Evolutionary conservation across 2,329 filamentous ascomycete species (phyloP).

Genomic region (Fusarium guadeloupense): DNA sequence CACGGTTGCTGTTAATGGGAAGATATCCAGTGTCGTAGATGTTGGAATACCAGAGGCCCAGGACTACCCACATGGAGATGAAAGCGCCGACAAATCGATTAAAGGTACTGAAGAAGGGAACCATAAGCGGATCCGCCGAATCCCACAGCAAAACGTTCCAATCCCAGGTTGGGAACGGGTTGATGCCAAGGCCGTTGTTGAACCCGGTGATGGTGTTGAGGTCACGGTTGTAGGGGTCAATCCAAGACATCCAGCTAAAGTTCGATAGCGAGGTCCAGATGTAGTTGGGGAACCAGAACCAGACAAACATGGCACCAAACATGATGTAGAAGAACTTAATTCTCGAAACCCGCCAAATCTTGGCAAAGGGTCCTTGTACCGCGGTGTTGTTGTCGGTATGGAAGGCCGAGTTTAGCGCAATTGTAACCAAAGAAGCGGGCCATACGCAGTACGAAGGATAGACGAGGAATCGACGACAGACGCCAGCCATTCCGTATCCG

Average conservation of each 20-base stretch:
- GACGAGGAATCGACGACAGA: slow-evolving; percentile 63
- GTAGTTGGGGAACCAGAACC: slow-evolving; percentile 67
- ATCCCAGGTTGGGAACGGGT: slow-evolving; percentile 58
- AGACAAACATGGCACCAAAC: slow-evolving; percentile 64
- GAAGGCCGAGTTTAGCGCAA: slow-evolving; percentile 63
- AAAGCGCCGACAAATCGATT: slow-evolving; percentile 69
- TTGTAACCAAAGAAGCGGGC: slow-evolving; percentile 65
- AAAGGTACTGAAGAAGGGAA: slow-evolving; percentile 66
- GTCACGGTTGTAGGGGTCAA: slow-evolving; percentile 56
- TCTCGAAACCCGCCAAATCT: slow-evolving; percentile 57
- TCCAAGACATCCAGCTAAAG: slow-evolving; percentile 68
- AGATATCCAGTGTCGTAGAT: slow-evolving; percentile 66
- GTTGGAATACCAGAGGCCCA: slow-evolving; percentile 67
- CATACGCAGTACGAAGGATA: slow-evolving; percentile 66
- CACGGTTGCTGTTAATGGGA: slow-evolving; percentile 61
- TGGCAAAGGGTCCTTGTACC: slow-evolving; percentile 55
- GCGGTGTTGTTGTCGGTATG: slow-evolving; percentile 56
- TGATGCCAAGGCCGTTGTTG: slow-evolving; percentile 57
- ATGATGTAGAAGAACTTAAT: slow-evolving; percentile 62
- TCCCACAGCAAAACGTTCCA: slow-evolving; percentile 59
- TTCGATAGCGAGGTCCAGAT: slow-evolving; percentile 61
- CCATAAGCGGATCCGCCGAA: slow-evolving; percentile 56
- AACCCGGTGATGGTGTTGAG: slow-evolving; percentile 56
- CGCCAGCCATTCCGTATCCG: slow-evolving; percentile 67
- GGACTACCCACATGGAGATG: slow-evolving; percentile 62